Evolutionary conservation across 139 green algal genomes (phyloP).

Genomic region (Chlorella sp.): DNA sequence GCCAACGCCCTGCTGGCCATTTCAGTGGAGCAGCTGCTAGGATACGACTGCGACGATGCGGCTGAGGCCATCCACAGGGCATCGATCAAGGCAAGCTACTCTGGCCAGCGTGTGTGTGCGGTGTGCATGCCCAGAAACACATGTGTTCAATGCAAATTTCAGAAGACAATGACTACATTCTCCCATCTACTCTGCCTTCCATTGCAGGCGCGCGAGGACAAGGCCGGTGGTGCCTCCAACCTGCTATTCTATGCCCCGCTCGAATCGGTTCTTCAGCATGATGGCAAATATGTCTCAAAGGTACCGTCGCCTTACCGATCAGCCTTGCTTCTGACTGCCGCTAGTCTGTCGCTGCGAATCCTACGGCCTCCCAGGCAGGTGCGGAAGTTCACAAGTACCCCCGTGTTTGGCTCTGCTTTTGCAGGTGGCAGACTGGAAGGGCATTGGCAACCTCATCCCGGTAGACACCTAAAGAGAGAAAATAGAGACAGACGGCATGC

Average conservation of each 20-base stretch:
- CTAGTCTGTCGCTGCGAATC: background rate
- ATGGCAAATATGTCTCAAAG: constrained; percentile 7
- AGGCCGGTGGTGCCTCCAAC: background rate
- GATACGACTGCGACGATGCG: constrained; percentile 48
- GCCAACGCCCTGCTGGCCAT: constrained; percentile 63
- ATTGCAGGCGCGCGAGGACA: background rate
- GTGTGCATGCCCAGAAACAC: background rate
- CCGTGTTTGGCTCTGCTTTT: background rate
- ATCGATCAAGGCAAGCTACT: background rate
- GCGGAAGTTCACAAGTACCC: too few relatives aligned
- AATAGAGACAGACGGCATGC: too few relatives aligned
- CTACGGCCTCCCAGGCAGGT: too few relatives aligned
- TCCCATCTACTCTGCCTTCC: background rate
- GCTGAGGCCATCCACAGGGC: constrained; percentile 23
- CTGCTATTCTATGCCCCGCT: background rate
- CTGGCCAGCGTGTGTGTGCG: background rate
- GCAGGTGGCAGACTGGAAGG: constrained; percentile 19
- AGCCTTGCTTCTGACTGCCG: too few relatives aligned
- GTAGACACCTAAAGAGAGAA: background rate
- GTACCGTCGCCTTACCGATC: too few relatives aligned
- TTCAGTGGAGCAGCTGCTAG: constrained; percentile 49
- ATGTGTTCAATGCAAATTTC: background rate
- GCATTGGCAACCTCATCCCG: background rate
- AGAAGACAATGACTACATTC: background rate
- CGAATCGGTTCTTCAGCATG: background rate